Evolutionary conservation across 768 basidiomycete genomes (phyloP).

Genomic region (Crucibulum laeve): DNA sequence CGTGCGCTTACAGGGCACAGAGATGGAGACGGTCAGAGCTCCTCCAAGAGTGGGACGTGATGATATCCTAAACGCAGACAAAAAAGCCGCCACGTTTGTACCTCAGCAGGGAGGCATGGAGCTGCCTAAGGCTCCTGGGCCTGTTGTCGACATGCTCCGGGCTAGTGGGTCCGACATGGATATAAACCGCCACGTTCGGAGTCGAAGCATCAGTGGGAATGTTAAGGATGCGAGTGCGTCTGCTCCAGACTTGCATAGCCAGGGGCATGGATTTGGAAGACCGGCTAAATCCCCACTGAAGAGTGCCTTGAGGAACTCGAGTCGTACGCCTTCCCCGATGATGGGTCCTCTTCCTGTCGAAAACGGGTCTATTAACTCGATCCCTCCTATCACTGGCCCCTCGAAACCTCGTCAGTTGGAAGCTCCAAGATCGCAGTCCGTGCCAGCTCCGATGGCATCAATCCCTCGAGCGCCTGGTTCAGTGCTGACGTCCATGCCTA

Average conservation of each 20-base stretch:
- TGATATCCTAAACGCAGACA: not conserved
- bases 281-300: conserved; percentile 48
- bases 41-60: conserved; percentile 36
- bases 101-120: not conserved
- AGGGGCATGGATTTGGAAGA: conserved; percentile 8
- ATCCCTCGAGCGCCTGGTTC: not conserved
- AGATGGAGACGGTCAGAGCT: conserved; percentile 41
- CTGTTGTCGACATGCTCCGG: conserved; percentile 24
- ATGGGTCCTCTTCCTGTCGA: conserved; percentile 4
- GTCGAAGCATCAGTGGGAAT: conserved; percentile 6
- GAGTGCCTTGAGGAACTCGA: conserved; percentile 57
- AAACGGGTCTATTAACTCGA: not conserved
- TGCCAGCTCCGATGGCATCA: not conserved
- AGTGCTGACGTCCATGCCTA: not conserved
- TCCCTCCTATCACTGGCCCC: not conserved
- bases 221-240: conserved; percentile 2
- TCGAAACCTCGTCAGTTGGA: no score
- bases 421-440: no score
- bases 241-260: conserved; percentile 2
- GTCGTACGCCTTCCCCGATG: conserved; percentile 45
- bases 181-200: not conserved
- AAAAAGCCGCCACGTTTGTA: not conserved
- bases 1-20: conserved; percentile 5
- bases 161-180: not conserved
- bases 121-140: conserved; percentile 28